Evolutionary conservation across 2,329 filamentous ascomycete species (phyloP), one percentile per base, ranked within the genome.

Genomic region (Fusarium subtropicale): DNA sequence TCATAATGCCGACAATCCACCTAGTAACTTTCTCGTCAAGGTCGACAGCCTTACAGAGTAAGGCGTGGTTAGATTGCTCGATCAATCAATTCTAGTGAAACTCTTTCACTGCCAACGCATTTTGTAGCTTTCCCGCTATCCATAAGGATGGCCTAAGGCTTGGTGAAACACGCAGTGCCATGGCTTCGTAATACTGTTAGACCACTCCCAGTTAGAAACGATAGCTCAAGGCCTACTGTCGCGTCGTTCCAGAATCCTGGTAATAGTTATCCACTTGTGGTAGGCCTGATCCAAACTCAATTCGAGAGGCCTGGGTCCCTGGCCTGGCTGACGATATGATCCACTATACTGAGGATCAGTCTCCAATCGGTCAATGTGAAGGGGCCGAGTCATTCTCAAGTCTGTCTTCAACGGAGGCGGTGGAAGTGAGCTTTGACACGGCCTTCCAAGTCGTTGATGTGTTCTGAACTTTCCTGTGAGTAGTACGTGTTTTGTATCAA

Each of bases 1-100:
- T 26, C 6, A 26, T 1, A 18, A n/a, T 18, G 9, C 41, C 9
- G 9, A 26, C 7, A 16, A 7, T 18, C 22, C 6, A 0, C 22
- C 5, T 1, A 0, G 1, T 0, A 44, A 26, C 9, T 44, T 5
- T 10, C 0, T 16, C 13, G 10, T 30, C 15, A 15, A 42, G 8
- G 0, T 34, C 28, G 13, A 18, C 15, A 16, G 0, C 15, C 8
- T 15, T 9, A 22, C 20, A 3, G 20, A 22, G 20, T 22, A 4
- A 16, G 0, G 4, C 22, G 3, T 24, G 13, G 2, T 7, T 5
- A 10, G 7, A 26, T 11, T 3, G 18, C 34, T 36, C 0, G 11
- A 1, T 12, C 0, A 12, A 30, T 30, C 0, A 0, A 30, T 30
- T 0, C 2, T 0, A 30, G 6, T 0, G 28, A 0, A 0, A 30